Percentiles rank a stretch among this genome's conserved stretches.
Conservation (phyloP, 345 rosid species). For the Eucalyptus marginata region DNA sequence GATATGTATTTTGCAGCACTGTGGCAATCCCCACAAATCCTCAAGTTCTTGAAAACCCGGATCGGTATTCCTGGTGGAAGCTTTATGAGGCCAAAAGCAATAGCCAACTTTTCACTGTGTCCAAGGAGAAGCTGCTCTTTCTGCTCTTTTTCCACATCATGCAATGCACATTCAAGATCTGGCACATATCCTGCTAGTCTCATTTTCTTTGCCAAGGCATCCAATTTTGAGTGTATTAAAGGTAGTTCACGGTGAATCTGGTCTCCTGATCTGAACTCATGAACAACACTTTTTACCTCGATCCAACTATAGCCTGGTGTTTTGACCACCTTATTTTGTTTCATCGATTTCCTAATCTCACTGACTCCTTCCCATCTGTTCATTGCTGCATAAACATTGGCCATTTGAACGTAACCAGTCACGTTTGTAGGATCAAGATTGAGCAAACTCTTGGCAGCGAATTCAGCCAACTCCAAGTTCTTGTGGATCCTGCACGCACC, state of each 20-base stretch:
- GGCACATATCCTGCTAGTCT: slow-evolving; percentile 73
- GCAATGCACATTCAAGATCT: slow-evolving; percentile 67
- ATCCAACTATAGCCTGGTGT: slow-evolving; percentile 24
- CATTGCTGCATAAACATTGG: slow-evolving; percentile 23
- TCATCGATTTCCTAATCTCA: slow-evolving; percentile 17
- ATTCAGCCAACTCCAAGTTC: slow-evolving; percentile 18
- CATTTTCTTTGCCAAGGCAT: slow-evolving; percentile 54
- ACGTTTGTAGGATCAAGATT: slow-evolving; percentile 11
- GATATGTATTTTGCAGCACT: slow-evolving; percentile 54
- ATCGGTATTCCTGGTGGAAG: slow-evolving; percentile 28
- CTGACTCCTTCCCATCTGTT: slow-evolving; percentile 14
- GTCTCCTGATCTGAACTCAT: slow-evolving; percentile 34
- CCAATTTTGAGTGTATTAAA: slow-evolving; percentile 44
- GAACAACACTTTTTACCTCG: slow-evolving; percentile 18
- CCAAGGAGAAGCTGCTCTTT: slow-evolving; percentile 54
- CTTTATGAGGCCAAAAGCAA: slow-evolving; percentile 63
- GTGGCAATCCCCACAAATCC: slow-evolving; percentile 86
- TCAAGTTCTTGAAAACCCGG: slow-evolving; percentile 77
- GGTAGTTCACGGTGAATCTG: slow-evolving; percentile 28
- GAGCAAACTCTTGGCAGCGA: slow-evolving; percentile 13
- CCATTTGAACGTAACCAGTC: slow-evolving; percentile 21
- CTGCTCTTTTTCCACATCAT: slow-evolving; percentile 54
- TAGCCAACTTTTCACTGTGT: slow-evolving; percentile 86
- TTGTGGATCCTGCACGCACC: slow-evolving; percentile 50
- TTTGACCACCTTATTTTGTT: slow-evolving; percentile 11